Evolutionary conservation across 306 rosid species (phyloP), one percentile per base, ranked within the genome.

Genomic region (Rosa lucieae): DNA sequence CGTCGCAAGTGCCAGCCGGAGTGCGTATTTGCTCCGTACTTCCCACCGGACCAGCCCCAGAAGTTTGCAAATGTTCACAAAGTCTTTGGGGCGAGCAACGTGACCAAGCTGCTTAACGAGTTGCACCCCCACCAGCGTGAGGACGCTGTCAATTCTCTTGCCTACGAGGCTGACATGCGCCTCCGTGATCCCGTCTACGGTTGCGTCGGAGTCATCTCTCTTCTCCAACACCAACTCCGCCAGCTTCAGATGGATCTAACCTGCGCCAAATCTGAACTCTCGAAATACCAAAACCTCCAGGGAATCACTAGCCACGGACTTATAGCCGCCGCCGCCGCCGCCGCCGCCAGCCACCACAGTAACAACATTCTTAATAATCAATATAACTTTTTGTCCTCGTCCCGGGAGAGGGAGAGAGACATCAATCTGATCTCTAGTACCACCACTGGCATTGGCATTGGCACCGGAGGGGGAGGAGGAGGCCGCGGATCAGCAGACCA

Each of bases 181-280:
- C 97, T 94, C 70, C 97, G 99, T 0, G 99, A 94, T 42, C 99
- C 97, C 10, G 95, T 94, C 20, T 94, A 94, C 67, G 99, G 99
- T 37, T 92, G 97, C 75, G 97, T 94, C 0, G 97, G 99, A 8
- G 97, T 94, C 23, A 94, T 94, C 79, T 94, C 99, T 1, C 95
- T 94, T 63, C 94, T 94, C 39, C 99, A 94, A 43, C 99, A 92
- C 83, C 97, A 94, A 62, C 97, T 94, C 55, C 97, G 97, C n/a
- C 96, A 94, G 37, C 97, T 94, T 53, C 99, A 94, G 48, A 88
- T 91, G 93, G 97, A 92, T 71, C 95, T 94, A 47, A 89, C 81
- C 37, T 92, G 98, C 3, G 98, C 99, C 5, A 95, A 95, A 82
- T 95, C 99, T 0, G 99, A 95, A 65, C 95, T 95, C 66, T 92